A percentile compares a stretch with the other conserved stretches of the same genome.
These are phyloP conservation scores for Volvox africanus DNA, from an alignment of 139 green algal genomes.

Conservation along the genomic window DNA sequence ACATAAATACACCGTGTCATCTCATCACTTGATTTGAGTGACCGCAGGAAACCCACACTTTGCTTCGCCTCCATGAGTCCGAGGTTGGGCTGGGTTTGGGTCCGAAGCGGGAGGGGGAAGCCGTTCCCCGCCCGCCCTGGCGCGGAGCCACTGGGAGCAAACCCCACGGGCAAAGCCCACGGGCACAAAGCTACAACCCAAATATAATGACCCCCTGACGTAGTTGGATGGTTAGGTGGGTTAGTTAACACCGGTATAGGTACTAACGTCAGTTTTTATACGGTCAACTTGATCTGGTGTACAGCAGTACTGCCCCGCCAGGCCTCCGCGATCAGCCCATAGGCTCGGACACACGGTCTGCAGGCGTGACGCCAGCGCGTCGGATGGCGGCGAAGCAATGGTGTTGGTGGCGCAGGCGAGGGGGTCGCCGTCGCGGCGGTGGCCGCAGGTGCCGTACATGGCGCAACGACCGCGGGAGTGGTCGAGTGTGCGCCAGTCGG, in stretches of 20 bases:
- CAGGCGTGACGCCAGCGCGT: slow-evolving; percentile 56
- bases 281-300: slow-evolving; percentile 82
- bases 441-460: slow-evolving; percentile 75
- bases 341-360: slow-evolving; percentile 78
- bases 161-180: too few species aligned
- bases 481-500: slow-evolving; percentile 61
- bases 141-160: too few species aligned
- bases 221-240: not conserved
- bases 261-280: slow-evolving; percentile 70
- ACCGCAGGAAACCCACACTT: too few species aligned
- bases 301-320: slow-evolving; percentile 79
- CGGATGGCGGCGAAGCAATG: slow-evolving; percentile 42
- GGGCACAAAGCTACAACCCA: too few species aligned
- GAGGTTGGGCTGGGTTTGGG: too few species aligned
- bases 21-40: too few species aligned
- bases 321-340: slow-evolving; percentile 59
- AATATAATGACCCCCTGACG: too few species aligned
- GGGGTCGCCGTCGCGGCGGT: slow-evolving; percentile 74
- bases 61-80: too few species aligned
- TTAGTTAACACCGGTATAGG: not conserved
- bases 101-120: too few species aligned
- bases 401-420: slow-evolving; percentile 79
- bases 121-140: too few species aligned
- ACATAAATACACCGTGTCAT: too few species aligned
- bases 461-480: slow-evolving; percentile 74